phyloP scores from a whole-genome alignment of 1,284 basidiomycete species.

The Tilletia horrida region DNA sequence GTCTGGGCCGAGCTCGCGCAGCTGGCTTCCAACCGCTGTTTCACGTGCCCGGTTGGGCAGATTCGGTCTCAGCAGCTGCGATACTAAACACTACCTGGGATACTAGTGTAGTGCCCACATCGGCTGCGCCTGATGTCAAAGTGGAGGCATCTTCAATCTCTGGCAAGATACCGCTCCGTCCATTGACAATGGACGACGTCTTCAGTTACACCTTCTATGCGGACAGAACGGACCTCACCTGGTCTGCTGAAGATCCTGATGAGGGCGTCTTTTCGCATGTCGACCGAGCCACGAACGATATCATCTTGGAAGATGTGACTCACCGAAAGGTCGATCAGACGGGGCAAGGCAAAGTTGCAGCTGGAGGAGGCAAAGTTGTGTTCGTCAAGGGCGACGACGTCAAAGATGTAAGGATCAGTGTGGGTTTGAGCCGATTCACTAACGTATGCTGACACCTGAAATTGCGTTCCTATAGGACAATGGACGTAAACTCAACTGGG shows the following conservation, averaged over 20 bases:
- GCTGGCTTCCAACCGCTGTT: conserved; percentile 30
- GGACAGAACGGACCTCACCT: conserved; percentile 1
- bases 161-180: not conserved
- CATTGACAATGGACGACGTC: conserved; percentile 5
- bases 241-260: conserved; percentile 33
- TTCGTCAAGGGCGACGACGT: conserved; percentile 40
- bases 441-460: not conserved
- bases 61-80: conserved; percentile 23
- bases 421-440: not conserved
- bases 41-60: conserved; percentile 31
- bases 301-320: conserved; percentile 47
- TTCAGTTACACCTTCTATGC: not conserved
- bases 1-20: conserved; percentile 22
- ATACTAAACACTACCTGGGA: not conserved
- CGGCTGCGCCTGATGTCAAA: not conserved
- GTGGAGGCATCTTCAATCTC: no score
- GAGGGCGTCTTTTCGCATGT: conserved; percentile 46
- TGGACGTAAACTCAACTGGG: conserved; percentile 35
- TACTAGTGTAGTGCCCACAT: not conserved
- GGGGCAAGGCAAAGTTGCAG: conserved; percentile 37
- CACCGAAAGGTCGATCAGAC: conserved; percentile 34
- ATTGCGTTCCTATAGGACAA: not conserved
- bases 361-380: conserved; percentile 36
- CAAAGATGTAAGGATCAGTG: conserved; percentile 20
- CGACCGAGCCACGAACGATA: conserved; percentile 32